Percentiles rank a stretch among this genome's conserved stretches.
phyloP scores from a whole-genome alignment of 495 filamentous ascomycete species.

The Penicillium riverlandense region DNA sequence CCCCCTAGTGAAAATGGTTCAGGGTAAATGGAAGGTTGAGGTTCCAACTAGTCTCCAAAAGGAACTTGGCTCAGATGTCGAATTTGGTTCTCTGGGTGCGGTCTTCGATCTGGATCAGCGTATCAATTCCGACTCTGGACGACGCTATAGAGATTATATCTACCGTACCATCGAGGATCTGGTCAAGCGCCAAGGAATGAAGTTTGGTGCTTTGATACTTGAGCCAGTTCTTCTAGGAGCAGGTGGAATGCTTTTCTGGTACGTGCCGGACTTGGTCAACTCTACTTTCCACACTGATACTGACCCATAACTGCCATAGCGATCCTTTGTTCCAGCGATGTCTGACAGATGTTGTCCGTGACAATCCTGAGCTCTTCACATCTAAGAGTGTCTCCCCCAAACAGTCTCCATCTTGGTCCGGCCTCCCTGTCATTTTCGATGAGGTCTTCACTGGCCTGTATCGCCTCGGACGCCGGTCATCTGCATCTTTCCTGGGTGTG shows the following conservation, averaged over 20 bases:
- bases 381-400: slow-evolving; percentile 1
- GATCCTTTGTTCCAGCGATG: slow-evolving; percentile 72
- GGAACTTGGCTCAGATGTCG: slow-evolving; percentile 35
- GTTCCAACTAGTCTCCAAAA: slow-evolving; percentile 39
- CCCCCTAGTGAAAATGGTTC: slow-evolving; percentile 55
- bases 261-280: slow-evolving; percentile 14
- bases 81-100: slow-evolving; percentile 44
- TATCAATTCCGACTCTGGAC: slow-evolving; percentile 26
- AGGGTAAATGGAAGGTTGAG: slow-evolving; percentile 56
- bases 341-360: slow-evolving; percentile 56
- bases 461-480: slow-evolving; percentile 60
- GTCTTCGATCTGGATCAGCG: slow-evolving; percentile 56
- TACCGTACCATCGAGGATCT: slow-evolving; percentile 40
- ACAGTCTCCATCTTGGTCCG: slow-evolving; percentile 46
- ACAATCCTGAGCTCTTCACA: slow-evolving; percentile 42
- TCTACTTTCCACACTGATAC: neutral
- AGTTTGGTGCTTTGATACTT: slow-evolving; percentile 66
- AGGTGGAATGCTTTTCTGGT: slow-evolving; percentile 72
- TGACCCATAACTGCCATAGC: slow-evolving; percentile 26
- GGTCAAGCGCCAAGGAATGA: slow-evolving; percentile 44
- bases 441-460: slow-evolving; percentile 80
- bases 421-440: slow-evolving; percentile 68
- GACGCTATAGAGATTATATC: slow-evolving; percentile 54
- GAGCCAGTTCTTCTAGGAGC: slow-evolving; percentile 72
- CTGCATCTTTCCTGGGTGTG: slow-evolving; percentile 57